These are phyloP conservation scores for Podospora tetraspora DNA, from an alignment of 495 filamentous ascomycete species.

Conservation along the genomic window DNA sequence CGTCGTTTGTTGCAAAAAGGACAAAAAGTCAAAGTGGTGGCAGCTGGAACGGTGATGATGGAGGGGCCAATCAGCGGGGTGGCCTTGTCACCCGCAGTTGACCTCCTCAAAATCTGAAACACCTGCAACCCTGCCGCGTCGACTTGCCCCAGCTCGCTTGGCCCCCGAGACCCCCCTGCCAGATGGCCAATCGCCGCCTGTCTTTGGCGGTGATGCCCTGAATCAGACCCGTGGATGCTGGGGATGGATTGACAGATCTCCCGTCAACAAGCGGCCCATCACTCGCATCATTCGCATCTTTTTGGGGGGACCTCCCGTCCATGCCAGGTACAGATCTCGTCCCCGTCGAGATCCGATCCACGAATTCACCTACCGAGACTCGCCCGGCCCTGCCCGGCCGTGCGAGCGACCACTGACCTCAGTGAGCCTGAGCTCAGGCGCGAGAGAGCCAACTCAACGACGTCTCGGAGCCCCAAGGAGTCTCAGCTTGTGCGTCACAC, in stretches of 20 bases:
- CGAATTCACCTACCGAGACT: not conserved
- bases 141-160: conserved; percentile 8
- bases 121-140: conserved; percentile 8
- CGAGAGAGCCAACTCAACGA: not conserved
- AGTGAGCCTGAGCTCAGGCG: not conserved
- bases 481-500: not conserved
- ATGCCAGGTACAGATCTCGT: not conserved
- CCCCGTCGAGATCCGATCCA: not conserved
- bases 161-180: not conserved
- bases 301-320: not conserved
- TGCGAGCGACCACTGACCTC: not conserved
- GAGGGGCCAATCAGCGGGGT: conserved; percentile 2
- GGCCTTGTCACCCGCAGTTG: not conserved
- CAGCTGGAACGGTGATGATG: conserved; percentile 4
- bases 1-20: not conserved
- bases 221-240: not conserved
- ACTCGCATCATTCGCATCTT: not conserved
- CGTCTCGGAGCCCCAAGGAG: not conserved
- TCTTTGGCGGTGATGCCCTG: not conserved
- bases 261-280: not conserved
- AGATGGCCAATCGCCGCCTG: not conserved
- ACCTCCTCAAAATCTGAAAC: conserved; percentile 14
- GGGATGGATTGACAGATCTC: not conserved
- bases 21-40: not conserved
- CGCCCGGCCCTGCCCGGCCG: not conserved